Evolutionary conservation across 2,329 filamentous ascomycete genomes (phyloP), one percentile per base, ranked within the genome.

Genomic region (Nemania diffusa): DNA sequence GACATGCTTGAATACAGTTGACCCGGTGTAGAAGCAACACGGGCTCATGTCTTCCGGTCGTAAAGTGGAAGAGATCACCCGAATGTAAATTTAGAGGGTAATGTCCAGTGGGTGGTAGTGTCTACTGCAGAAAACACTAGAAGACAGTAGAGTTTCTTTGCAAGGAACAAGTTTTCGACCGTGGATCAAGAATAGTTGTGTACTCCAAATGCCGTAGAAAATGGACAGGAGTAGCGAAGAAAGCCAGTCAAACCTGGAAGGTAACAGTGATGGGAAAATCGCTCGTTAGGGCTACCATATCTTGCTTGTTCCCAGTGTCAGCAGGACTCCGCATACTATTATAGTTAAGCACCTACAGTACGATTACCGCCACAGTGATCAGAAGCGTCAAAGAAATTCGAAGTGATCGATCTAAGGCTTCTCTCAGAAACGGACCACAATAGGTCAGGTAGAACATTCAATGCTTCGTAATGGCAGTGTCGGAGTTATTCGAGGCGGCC

Each of bases 301-400:
- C 57, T 60, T 60, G 57, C 57, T 60, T 60, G 57, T 60, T 60
- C 57, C 57, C 57, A 60, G 57, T 60, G 57, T 60, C 57, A 60
- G 57, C 57, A 60, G 57, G 57, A 60, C 57, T 60, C 57, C 57
- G 57, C 57, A 60, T 60, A 52, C 57, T 60, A 51, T 60, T 60
- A 60, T 60, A 60, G 57, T 60, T 60, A 60, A 60, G 46, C 57
- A 60, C 57, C 29, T 60, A 60, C 57, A 51, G 57, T 32, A 60
- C 57, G 29, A 60, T 60, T 60, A 60, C 57, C 32, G 57, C 46
- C 57, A 51, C 46, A 46, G 44, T 60, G 46, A 60, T 52, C 46
- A 60, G 57, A 60, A 60, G 29, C 29, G 44, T 40, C 22, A 60
- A 60, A 52, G 46, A 60, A 59, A 60, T 60, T 60, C 57, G 57